Evolutionary conservation across 371 early-diverging fungal species (phyloP).

Genomic region (Mucor circinelloides): DNA sequence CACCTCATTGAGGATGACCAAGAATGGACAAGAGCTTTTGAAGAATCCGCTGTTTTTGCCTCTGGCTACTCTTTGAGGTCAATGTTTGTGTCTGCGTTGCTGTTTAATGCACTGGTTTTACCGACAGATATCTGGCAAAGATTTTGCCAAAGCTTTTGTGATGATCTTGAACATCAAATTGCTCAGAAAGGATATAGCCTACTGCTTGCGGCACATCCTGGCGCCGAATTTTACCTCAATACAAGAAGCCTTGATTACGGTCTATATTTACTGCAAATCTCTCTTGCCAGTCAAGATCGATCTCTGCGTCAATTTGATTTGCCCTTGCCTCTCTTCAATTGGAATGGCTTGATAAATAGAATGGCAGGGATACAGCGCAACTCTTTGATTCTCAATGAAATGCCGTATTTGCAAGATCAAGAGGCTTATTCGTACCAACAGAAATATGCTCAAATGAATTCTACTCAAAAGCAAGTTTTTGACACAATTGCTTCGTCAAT

Average conservation of each 20-base stretch:
- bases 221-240: not conserved
- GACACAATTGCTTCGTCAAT: not conserved
- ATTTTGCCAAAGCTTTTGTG: not conserved
- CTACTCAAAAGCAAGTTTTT: not conserved
- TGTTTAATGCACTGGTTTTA: not conserved
- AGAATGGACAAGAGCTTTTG: conserved; percentile 7
- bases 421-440: not conserved
- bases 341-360: not conserved
- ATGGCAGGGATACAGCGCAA: not conserved
- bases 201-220: not conserved
- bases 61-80: not conserved
- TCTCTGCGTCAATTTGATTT: not conserved
- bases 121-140: not conserved
- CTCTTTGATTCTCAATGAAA: not conserved
- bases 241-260: not conserved
- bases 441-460: not conserved
- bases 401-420: not conserved
- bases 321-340: not conserved
- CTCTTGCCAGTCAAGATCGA: not conserved
- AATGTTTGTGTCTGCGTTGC: not conserved
- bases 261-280: not conserved
- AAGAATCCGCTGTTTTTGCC: no score
- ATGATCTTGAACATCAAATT: not conserved
- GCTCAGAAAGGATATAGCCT: not conserved
- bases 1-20: conserved; percentile 4